Evolutionary conservation across 768 basidiomycete genomes (phyloP).

Genomic region (Lactarius evosmus): DNA sequence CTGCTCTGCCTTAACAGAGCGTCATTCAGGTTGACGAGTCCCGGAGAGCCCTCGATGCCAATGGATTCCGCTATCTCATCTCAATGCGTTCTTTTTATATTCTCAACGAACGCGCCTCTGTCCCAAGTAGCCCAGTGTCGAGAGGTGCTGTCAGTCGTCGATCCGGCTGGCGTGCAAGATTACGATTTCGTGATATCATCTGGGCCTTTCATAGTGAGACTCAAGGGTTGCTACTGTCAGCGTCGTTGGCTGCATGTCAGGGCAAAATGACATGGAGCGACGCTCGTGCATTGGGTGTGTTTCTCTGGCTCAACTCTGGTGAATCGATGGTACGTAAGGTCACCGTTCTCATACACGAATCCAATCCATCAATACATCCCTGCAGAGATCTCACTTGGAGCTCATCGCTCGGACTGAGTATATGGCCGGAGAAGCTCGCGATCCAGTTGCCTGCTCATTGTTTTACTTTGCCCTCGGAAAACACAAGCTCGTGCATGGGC

Average conservation of each 20-base stretch:
- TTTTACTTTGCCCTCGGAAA: slow-evolving; percentile 96
- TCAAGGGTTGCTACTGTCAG: slow-evolving; percentile 76
- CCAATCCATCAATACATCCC: background rate
- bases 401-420: slow-evolving; percentile 89
- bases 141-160: slow-evolving; percentile 41
- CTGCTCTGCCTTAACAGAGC: slow-evolving; percentile 3
- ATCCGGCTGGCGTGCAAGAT: slow-evolving; percentile 64
- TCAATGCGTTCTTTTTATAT: slow-evolving; percentile 92
- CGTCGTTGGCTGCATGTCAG: slow-evolving; percentile 67
- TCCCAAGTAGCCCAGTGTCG: slow-evolving; percentile 46
- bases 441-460: slow-evolving; percentile 85
- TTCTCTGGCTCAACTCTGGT: slow-evolving; percentile 79
- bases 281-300: slow-evolving; percentile 80
- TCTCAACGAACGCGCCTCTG: slow-evolving; percentile 62
- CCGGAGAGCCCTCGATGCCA: slow-evolving; percentile 83
- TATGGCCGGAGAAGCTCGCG: slow-evolving; percentile 80
- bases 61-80: slow-evolving; percentile 89
- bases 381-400: slow-evolving; percentile 78
- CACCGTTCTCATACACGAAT: slow-evolving; percentile 4
- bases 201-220: slow-evolving; percentile 98
- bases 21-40: slow-evolving; percentile 77
- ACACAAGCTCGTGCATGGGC: slow-evolving; percentile 83
- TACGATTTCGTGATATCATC: slow-evolving; percentile 90
- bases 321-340: slow-evolving; percentile 65
- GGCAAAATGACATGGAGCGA: slow-evolving; percentile 90